Evolutionary conservation across 2,329 filamentous ascomycete genomes (phyloP).

Genomic region (Pestalotiopsis sp.): DNA sequence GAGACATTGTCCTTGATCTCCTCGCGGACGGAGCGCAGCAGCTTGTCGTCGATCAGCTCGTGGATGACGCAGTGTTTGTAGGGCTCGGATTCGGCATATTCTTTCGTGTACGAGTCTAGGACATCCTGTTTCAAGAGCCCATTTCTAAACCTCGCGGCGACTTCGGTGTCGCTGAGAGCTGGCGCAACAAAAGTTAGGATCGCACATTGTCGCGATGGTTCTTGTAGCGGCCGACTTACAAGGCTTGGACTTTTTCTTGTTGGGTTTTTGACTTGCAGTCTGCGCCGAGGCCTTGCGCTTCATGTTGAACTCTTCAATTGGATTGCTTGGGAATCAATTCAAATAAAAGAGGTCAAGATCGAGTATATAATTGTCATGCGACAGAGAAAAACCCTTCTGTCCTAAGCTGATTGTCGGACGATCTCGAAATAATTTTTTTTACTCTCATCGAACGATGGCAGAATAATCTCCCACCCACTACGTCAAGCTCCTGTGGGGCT

Average conservation of each 20-base stretch:
- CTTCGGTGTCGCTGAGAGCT: constrained; percentile 53
- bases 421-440: constrained; percentile 14
- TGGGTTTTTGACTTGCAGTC: constrained; percentile 42
- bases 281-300: constrained; percentile 61
- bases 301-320: constrained; percentile 42
- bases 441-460: constrained; percentile 14
- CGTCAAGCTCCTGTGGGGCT: constrained; percentile 4
- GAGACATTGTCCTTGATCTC: constrained; percentile 90
- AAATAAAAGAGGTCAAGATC: background rate
- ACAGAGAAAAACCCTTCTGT: background rate
- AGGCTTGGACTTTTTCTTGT: constrained; percentile 55
- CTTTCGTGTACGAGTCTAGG: constrained; percentile 59
- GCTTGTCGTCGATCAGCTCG: constrained; percentile 74
- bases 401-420: background rate
- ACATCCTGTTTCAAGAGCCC: constrained; percentile 66
- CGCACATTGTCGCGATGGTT: background rate
- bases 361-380: background rate
- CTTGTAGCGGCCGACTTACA: constrained; percentile 31
- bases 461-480: constrained; percentile 9
- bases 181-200: background rate
- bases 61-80: constrained; percentile 95
- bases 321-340: background rate
- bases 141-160: constrained; percentile 62
- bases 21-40: constrained; percentile 82
- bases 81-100: constrained; percentile 66